Evolutionary conservation across 306 rosid genomes (phyloP), one percentile per base, ranked within the genome.

Genomic region (Castanea mollissima): DNA sequence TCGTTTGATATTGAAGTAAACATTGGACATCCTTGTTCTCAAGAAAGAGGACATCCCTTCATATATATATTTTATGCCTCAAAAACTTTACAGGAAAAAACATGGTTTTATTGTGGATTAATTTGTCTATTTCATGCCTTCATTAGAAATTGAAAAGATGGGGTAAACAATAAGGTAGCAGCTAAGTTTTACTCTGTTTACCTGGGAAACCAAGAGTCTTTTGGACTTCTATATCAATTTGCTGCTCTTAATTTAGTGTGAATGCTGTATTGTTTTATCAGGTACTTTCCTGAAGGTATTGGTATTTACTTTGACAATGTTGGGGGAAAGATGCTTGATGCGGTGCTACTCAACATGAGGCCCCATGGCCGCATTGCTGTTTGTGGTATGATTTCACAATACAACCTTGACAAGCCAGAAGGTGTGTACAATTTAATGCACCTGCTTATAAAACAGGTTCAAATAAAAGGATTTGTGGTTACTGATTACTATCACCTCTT

Each of bases 311-410:
- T n/a, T 57, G 63, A 57, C 12, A 57, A 57, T 57, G 63, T 57
- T 20, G 63, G 63, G 23, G 63, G 63, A 3, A 57, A 57, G 3
- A 57, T 21, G 23, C 63, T 57, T 57, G 63, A 57, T 20, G 63
- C 63, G 1, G 63, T 57, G 13, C 63, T 57, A 21, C 27, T 57
- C 10, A 57, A 57, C 27, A 57, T 20, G 63, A 57, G 63, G 23
- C 9, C 21, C 23, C 63, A 20, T 57, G 63, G 63, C 5, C 63
- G 63, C 27, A 57, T 57, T 57, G 63, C 19, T 23, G 23, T 21
- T 63, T 23, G 31, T 25, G 21, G 85, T 19, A 70, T 85, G 88
- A 85, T 85, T 51, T 85, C 88, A 12, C 85, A 81, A 69, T 81
- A 85, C 85, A 81, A 85, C 46, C 83, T 85, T 0, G 76, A 75